A percentile compares a stretch with the other conserved stretches of the same genome.
phyloP scores from a whole-genome alignment of 148 eudicot species.

The Suaeda aralocaspica region DNA sequence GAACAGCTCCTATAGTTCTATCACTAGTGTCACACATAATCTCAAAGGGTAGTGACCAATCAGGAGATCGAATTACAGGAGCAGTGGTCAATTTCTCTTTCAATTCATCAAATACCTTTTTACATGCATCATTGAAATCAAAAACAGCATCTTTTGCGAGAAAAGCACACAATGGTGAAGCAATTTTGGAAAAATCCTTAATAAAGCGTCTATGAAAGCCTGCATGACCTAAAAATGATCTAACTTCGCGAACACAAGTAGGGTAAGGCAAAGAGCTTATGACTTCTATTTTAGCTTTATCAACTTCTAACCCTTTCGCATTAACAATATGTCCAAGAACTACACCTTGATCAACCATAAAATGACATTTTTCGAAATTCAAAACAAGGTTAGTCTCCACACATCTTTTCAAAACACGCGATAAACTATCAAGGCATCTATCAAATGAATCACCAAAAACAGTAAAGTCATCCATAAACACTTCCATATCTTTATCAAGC shows the following conservation, averaged over 20 bases:
- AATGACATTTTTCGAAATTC: slow-evolving; percentile 5
- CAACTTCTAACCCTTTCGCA: slow-evolving; percentile 17
- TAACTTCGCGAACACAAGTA: background rate
- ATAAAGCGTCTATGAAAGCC: slow-evolving; percentile 9
- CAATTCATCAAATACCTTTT: slow-evolving; percentile 8
- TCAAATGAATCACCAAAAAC: slow-evolving; percentile 11
- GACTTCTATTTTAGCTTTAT: slow-evolving; percentile 19
- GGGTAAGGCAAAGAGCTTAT: slow-evolving; percentile 13
- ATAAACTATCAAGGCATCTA: slow-evolving; percentile 6
- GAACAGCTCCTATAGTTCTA: background rate
- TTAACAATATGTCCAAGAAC: slow-evolving; percentile 8
- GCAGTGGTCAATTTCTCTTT: slow-evolving; percentile 5
- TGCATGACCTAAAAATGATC: slow-evolving; percentile 5
- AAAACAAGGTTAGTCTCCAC: slow-evolving; percentile 14
- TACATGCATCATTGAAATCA: background rate
- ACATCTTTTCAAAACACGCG: slow-evolving; percentile 2
- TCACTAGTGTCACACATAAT: slow-evolving; percentile 18
- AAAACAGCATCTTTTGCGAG: background rate
- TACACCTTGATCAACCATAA: slow-evolving; percentile 19
- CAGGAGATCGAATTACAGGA: background rate
- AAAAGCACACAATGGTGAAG: background rate
- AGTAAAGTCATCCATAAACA: slow-evolving; percentile 12
- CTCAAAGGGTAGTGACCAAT: background rate
- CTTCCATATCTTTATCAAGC: slow-evolving; percentile 2
- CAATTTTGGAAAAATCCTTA: background rate